Conservation (phyloP, 2,329 filamentous ascomycete genomes). For the Fusarium guadeloupense region DNA sequence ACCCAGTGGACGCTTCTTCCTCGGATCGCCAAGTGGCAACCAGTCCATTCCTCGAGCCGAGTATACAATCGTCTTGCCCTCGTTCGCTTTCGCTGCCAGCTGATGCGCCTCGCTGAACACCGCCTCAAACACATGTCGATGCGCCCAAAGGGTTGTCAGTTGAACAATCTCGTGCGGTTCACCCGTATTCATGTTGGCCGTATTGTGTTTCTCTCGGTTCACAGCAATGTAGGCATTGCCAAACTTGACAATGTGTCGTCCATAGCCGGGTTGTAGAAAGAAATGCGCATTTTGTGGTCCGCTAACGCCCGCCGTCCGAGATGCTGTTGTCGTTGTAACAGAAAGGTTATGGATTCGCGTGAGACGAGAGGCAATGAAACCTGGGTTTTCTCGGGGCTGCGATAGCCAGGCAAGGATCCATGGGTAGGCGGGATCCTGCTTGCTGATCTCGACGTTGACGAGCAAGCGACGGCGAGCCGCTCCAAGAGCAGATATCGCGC, state of each 20-base stretch:
- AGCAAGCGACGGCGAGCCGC: conserved; percentile 86
- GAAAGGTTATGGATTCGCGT: conserved; percentile 69
- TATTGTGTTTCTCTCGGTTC: conserved; percentile 84
- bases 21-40: conserved; percentile 83
- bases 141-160: conserved; percentile 88
- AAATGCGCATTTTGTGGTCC: conserved; percentile 82
- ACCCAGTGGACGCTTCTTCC: conserved; percentile 84
- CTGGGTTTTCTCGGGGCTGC: conserved; percentile 73
- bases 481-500: conserved; percentile 74
- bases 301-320: conserved; percentile 65
- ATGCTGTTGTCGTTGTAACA: conserved; percentile 67
- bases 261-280: conserved; percentile 89
- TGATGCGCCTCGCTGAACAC: conserved; percentile 88
- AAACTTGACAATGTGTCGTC: conserved; percentile 87
- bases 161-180: conserved; percentile 95
- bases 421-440: conserved; percentile 90
- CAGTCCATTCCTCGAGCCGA: conserved; percentile 86
- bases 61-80: conserved; percentile 94
- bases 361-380: conserved; percentile 66
- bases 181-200: conserved; percentile 82
- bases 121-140: conserved; percentile 88
- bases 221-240: conserved; percentile 88
- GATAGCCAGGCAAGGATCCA: conserved; percentile 97
- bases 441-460: conserved; percentile 94
- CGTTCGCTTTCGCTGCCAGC: conserved; percentile 79